These are phyloP conservation scores for Prillingera fragicola DNA, from an alignment of 1,284 basidiomycete genomes.

Conservation along the genomic window DNA sequence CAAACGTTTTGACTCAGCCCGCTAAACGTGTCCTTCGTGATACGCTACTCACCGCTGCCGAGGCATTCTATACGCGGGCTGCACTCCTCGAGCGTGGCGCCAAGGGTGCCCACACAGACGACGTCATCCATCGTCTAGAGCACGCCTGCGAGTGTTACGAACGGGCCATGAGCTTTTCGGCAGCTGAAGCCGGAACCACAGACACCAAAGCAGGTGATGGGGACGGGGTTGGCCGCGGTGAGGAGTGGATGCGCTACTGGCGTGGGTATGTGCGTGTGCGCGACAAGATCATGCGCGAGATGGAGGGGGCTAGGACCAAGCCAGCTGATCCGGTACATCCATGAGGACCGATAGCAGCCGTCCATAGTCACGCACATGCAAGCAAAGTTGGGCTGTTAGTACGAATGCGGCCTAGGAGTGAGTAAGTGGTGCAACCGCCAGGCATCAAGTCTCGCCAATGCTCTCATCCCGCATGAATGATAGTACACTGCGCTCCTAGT, in stretches of 20 bases:
- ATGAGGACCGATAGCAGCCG: too few relatives aligned
- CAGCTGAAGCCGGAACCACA: slow-evolving; percentile 54
- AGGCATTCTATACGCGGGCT: slow-evolving; percentile 45
- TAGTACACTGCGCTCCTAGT: slow-evolving; percentile 9
- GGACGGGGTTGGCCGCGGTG: slow-evolving; percentile 28
- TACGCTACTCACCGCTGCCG: slow-evolving; percentile 51
- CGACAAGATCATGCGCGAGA: slow-evolving; percentile 24
- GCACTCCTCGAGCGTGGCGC: slow-evolving; percentile 41
- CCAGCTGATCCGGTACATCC: too few relatives aligned
- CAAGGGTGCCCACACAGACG: slow-evolving; percentile 52
- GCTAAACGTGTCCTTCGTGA: slow-evolving; percentile 33
- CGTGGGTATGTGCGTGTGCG: slow-evolving; percentile 38
- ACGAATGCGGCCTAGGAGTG: too few relatives aligned
- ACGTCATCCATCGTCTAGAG: slow-evolving; percentile 52
- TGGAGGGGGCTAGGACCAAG: background rate
- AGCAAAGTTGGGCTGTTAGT: too few relatives aligned
- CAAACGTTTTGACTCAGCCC: slow-evolving; percentile 17
- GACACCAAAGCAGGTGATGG: slow-evolving; percentile 42
- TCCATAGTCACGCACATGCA: too few relatives aligned
- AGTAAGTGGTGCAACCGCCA: too few relatives aligned
- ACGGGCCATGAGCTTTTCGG: slow-evolving; percentile 51
- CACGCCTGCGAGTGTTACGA: slow-evolving; percentile 57
- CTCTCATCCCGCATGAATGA: slow-evolving; percentile 19
- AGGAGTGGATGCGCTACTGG: slow-evolving; percentile 42
- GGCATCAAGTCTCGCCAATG: slow-evolving; percentile 9